Evolutionary conservation across 805 yeast genomes (phyloP).

Genomic region (Teunomyces panamensis): DNA sequence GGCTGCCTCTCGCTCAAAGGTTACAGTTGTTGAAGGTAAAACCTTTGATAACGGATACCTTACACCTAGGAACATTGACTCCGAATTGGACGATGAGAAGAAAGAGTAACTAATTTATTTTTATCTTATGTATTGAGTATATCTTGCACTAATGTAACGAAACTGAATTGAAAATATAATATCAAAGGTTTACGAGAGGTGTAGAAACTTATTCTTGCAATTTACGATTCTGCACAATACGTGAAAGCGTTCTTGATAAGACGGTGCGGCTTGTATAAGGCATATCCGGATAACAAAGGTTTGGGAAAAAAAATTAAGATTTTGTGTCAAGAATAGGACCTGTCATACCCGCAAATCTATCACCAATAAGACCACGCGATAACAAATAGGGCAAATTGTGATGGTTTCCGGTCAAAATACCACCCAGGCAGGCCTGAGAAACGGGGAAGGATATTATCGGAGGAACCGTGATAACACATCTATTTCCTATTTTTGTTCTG

Average conservation of each 20-base stretch:
- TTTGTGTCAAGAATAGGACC: neutral
- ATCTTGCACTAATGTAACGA: too few species aligned
- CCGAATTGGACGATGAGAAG: constrained; percentile 19
- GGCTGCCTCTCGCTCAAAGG: constrained; percentile 12
- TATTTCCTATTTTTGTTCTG: neutral
- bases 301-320: neutral
- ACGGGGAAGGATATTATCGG: neutral
- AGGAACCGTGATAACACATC: neutral
- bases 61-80: constrained; percentile 18
- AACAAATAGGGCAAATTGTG: neutral
- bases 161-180: too few species aligned
- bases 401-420: neutral
- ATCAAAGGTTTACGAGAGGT: neutral
- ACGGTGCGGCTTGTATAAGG: neutral
- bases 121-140: neutral
- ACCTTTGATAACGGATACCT: constrained; percentile 16
- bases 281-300: neutral
- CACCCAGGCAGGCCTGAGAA: neutral
- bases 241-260: too few species aligned
- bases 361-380: constrained; percentile 1
- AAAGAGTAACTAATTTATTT: constrained; percentile 10
- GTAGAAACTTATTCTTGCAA: neutral
- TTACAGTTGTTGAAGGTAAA: constrained; percentile 25
- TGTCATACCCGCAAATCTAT: neutral
- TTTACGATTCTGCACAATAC: neutral